Evolutionary conservation across 2,329 filamentous ascomycete genomes (phyloP), one percentile per base, ranked within the genome.

Genomic region (Xylaria sp.): DNA sequence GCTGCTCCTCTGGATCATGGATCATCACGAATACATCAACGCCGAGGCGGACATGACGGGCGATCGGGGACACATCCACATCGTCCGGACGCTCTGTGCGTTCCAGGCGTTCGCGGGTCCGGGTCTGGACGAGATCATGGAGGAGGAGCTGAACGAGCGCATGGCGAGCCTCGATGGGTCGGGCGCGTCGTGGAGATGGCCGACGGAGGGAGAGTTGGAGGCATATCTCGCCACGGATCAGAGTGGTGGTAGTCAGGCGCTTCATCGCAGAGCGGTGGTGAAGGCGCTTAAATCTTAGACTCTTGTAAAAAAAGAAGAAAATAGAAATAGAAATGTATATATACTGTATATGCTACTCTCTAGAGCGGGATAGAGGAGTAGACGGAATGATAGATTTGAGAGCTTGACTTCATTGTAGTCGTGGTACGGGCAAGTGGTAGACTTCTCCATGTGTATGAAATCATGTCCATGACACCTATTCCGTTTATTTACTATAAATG

Each of bases 1-100:
- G 3, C 72, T 87, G 4, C 72, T 87, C 11, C 71, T 74, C 35
- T 92, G 86, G 86, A 81, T 88, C 64, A 72, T 81, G 0, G 65
- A 72, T 23, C 73, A 84, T 55, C 69, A 78, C 59, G 63, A 67
- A 34, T 67, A 73, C 52, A 66, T 76, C 18, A 72, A 77, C 57
- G 57, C 68, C 7, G 71, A 75, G 61, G 71, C 72, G 34, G 65
- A 68, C 56, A 67, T 71, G 13, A 64, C 73, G 52, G 66, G 42
- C 62, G 66, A 11, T 65, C 71, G 69, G 30, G 69, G 71, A 5
- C 62, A 61, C 4, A 61, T 65, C n/a, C 63, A 70, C 60, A 58
- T 72, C 18, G 67, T 76, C 30, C 71, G 66, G 62, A 74, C 74
- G 34, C 64, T 81, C 6, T 80, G 78, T 62, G 73, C 73, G 9